These are phyloP conservation scores for Sugiyamaella castrensis DNA, from an alignment of 1,139 yeast species.

Conservation along the genomic window DNA sequence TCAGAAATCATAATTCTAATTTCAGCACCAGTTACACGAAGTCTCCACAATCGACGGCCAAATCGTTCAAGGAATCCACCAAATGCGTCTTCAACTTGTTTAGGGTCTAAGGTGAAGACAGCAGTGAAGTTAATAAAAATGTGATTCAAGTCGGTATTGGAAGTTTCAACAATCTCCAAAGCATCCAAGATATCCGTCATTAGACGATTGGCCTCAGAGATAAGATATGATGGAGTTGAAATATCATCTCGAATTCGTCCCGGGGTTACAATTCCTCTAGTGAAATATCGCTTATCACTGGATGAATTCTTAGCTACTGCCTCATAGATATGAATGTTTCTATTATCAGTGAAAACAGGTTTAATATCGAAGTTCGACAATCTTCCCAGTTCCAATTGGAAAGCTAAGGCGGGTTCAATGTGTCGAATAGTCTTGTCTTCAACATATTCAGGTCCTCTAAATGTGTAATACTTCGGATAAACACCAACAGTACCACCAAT, in stretches of 20 bases:
- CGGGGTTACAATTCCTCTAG: slow-evolving; percentile 95
- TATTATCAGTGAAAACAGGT: slow-evolving; percentile 93
- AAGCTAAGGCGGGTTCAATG: slow-evolving; percentile 96
- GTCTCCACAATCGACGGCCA: slow-evolving; percentile 94
- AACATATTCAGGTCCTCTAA: slow-evolving; percentile 76
- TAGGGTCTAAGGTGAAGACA: slow-evolving; percentile 88
- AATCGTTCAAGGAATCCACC: slow-evolving; percentile 97
- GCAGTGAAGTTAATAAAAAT: slow-evolving; percentile 96
- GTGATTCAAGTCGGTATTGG: slow-evolving; percentile 93
- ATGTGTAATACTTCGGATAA: slow-evolving; percentile 94
- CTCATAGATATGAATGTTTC: slow-evolving; percentile 95
- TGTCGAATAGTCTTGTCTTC: slow-evolving; percentile 90
- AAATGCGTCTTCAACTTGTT: slow-evolving; percentile 95
- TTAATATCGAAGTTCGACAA: slow-evolving; percentile 90
- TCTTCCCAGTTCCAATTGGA: slow-evolving; percentile 93
- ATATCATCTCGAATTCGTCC: slow-evolving; percentile 92
- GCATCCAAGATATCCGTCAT: slow-evolving; percentile 96
- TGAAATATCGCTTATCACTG: slow-evolving; percentile 91
- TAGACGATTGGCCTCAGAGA: slow-evolving; percentile 92
- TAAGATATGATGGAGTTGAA: slow-evolving; percentile 87
- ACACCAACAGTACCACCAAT: slow-evolving; percentile 79
- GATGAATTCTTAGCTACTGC: slow-evolving; percentile 94
- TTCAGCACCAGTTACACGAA: slow-evolving; percentile 96
- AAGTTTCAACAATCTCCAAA: slow-evolving; percentile 88
- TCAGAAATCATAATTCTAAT: slow-evolving; percentile 94